Conservation (phyloP, 768 basidiomycete species). For the Russula foetens region DNA sequence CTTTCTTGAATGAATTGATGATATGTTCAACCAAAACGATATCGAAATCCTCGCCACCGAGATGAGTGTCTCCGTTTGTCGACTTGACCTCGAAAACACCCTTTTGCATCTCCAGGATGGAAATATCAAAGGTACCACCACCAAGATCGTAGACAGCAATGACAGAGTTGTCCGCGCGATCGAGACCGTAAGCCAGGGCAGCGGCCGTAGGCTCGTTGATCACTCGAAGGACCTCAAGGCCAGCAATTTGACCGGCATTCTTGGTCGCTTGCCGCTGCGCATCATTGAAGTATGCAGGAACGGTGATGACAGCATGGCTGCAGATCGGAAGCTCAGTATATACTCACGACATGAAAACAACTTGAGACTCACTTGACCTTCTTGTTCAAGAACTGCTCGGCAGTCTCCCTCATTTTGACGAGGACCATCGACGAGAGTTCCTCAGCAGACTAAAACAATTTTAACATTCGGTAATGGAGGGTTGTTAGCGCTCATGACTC, state of each 20-base stretch:
- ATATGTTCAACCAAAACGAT: conserved; percentile 81
- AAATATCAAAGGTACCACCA: conserved; percentile 99
- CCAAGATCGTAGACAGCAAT: conserved; percentile 99
- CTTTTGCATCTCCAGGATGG: conserved; percentile 98
- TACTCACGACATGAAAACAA: neutral
- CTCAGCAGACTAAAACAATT: conserved; percentile 57
- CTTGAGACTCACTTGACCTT: conserved; percentile 68
- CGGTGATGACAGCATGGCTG: conserved; percentile 86
- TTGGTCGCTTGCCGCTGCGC: conserved; percentile 99
- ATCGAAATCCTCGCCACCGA: conserved; percentile 95
- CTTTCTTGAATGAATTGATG: conserved; percentile 91
- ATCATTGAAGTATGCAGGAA: conserved; percentile 99
- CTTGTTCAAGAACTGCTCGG: conserved; percentile 88
- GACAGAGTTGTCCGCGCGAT: conserved; percentile 69
- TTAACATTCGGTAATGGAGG: neutral
- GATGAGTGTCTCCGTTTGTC: conserved; percentile 97
- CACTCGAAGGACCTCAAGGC: conserved; percentile 93
- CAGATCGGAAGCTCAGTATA: conserved; percentile 6
- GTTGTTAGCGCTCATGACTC: conserved; percentile 27
- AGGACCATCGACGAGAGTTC: conserved; percentile 85
- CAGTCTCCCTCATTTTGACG: conserved; percentile 93
- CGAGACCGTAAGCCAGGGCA: conserved; percentile 95
- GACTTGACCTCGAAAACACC: conserved; percentile 99
- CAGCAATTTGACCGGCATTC: conserved; percentile 95
- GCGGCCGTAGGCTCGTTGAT: conserved; percentile 99